A percentile compares a stretch with the other conserved stretches of the same genome.
phyloP scores from a whole-genome alignment of 2,329 filamentous ascomycete genomes.

The Ophiostoma tasmaniense region DNA sequence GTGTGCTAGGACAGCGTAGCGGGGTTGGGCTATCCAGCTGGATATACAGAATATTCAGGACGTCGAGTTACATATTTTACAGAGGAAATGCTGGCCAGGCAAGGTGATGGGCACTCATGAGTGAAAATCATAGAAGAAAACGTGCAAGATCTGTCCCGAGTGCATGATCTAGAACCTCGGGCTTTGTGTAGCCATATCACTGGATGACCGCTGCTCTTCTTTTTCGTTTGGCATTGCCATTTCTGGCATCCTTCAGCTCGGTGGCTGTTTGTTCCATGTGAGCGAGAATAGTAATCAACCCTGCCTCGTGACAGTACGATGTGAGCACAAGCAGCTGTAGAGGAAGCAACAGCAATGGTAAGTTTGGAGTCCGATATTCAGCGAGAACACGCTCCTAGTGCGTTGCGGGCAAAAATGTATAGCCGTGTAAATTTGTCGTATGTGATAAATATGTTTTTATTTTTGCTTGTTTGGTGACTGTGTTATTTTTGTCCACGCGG shows the following conservation, averaged over 20 bases:
- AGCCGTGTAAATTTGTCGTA: no score
- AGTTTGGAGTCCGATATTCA: not conserved
- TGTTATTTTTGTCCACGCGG: not conserved
- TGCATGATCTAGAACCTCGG: conserved; percentile 21
- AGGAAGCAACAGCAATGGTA: not conserved
- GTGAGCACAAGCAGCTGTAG: not conserved
- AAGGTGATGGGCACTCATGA: not conserved
- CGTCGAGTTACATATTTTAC: not conserved
- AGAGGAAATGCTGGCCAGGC: not conserved
- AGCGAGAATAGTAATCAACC: not conserved
- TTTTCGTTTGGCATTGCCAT: conserved; percentile 20
- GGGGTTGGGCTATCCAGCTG: not conserved
- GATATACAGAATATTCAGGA: not conserved
- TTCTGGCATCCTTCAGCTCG: conserved; percentile 15
- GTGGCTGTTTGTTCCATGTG: not conserved
- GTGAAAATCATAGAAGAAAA: not conserved
- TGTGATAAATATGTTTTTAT: not conserved
- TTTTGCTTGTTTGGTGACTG: no score
- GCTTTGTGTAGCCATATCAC: conserved; percentile 12
- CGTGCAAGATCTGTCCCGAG: conserved; percentile 20
- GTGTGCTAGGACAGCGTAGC: not conserved
- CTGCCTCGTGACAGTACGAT: not conserved
- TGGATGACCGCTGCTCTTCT: not conserved
- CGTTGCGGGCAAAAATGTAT: not conserved
- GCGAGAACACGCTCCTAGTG: not conserved